Evolutionary conservation across 805 yeast species (phyloP).

Genomic region (Ogataea paradorogensis): DNA sequence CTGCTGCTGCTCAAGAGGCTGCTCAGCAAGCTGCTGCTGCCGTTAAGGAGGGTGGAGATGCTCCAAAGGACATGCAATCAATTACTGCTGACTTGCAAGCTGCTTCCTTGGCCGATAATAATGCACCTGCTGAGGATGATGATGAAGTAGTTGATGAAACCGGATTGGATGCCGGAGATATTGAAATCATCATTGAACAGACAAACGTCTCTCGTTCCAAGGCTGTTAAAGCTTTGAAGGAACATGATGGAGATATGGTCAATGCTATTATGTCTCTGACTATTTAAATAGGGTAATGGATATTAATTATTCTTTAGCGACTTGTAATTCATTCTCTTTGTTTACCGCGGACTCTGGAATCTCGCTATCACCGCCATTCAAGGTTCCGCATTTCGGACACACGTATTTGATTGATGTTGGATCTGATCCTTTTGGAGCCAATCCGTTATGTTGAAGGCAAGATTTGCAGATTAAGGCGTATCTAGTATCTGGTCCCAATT

Average conservation of each 20-base stretch:
- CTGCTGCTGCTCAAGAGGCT: conserved; percentile 73
- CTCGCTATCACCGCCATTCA: conserved; percentile 27
- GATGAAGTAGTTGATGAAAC: conserved; percentile 80
- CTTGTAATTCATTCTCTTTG: conserved; percentile 1
- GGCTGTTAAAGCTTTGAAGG: conserved; percentile 88
- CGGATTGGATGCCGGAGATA: conserved; percentile 79
- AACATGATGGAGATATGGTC: conserved; percentile 90
- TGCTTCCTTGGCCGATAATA: conserved; percentile 47
- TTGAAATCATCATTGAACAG: conserved; percentile 86
- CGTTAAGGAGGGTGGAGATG: conserved; percentile 26
- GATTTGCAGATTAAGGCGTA: conserved; percentile 68
- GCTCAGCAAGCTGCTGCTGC: conserved; percentile 48
- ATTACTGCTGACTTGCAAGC: conserved; percentile 81
- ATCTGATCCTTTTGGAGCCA: conserved; percentile 67
- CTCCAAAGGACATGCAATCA: conserved; percentile 67
- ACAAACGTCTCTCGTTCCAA: conserved; percentile 84
- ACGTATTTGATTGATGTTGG: conserved; percentile 51
- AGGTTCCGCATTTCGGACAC: conserved; percentile 63
- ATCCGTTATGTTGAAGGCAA: conserved; percentile 74
- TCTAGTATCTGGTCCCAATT: conserved; percentile 53
- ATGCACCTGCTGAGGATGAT: conserved; percentile 41
- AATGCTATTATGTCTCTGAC: conserved; percentile 86
- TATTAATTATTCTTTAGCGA: conserved; percentile 1
- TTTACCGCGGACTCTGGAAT: not conserved
- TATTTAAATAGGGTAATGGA: conserved; percentile 15